Evolutionary conservation across 2,329 filamentous ascomycete species (phyloP).

Genomic region (Penicillium rolfsii): DNA sequence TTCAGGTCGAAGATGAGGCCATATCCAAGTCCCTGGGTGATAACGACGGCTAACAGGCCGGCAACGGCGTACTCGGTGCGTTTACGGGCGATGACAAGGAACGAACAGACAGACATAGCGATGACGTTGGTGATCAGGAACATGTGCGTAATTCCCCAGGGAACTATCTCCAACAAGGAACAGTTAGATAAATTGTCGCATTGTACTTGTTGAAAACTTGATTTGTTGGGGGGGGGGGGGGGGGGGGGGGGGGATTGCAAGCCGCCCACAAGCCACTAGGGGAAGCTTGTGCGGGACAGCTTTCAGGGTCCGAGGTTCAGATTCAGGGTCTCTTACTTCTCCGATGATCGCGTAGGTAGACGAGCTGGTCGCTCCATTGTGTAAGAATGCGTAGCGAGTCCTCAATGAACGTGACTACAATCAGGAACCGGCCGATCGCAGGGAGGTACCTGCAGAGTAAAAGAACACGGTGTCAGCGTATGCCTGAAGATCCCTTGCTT

Average conservation of each 20-base stretch:
- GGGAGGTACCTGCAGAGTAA: slow-evolving; percentile 74
- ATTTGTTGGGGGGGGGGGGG: background rate
- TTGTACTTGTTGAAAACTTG: background rate
- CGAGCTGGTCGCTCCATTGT: slow-evolving; percentile 94
- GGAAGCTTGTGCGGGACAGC: slow-evolving; percentile 7
- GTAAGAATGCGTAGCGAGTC: slow-evolving; percentile 95
- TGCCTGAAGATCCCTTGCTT: slow-evolving; percentile 26
- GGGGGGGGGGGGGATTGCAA: background rate
- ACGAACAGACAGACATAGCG: slow-evolving; percentile 80
- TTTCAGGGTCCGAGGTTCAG: slow-evolving; percentile 12
- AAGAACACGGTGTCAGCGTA: slow-evolving; percentile 37
- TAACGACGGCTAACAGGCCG: slow-evolving; percentile 86
- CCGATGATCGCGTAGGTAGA: slow-evolving; percentile 90
- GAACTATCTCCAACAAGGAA: slow-evolving; percentile 62
- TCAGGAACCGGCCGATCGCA: slow-evolving; percentile 93
- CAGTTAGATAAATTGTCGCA: slow-evolving; percentile 21
- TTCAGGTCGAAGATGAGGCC: slow-evolving; percentile 98
- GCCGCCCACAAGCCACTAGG: background rate
- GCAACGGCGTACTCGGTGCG: slow-evolving; percentile 90
- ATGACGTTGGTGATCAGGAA: slow-evolving; percentile 91
- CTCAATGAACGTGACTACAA: slow-evolving; percentile 97
- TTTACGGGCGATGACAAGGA: slow-evolving; percentile 86
- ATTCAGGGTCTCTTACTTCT: slow-evolving; percentile 68
- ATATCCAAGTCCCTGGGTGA: slow-evolving; percentile 93
- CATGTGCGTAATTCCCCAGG: slow-evolving; percentile 81